A percentile compares a stretch with the other conserved stretches of the same genome.
Evolutionary conservation across 257 asterid species (phyloP).

Genomic region (Osmanthus fragrans): DNA sequence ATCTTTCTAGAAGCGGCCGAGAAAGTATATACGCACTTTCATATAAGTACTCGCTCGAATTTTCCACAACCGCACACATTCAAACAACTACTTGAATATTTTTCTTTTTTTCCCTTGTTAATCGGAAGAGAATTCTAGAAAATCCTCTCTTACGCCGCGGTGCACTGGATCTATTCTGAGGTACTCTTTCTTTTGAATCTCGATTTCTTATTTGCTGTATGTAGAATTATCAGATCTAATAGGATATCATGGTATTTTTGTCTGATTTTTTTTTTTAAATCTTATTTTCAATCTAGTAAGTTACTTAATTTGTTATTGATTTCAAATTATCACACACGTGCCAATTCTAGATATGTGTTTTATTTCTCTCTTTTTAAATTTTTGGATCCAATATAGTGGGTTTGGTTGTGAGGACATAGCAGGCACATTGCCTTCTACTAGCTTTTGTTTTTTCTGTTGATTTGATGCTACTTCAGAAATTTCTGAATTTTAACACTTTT

Average conservation of each 20-base stretch:
- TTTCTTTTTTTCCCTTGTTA: neutral
- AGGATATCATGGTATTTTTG: neutral
- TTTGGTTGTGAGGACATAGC: neutral
- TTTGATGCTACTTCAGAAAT: neutral
- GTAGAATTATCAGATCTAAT: neutral
- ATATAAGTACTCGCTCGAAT: neutral
- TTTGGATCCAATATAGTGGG: neutral
- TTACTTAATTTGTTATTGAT: neutral
- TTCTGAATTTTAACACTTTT: neutral
- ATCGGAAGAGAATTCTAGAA: neutral
- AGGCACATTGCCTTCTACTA: neutral
- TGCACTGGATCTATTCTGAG: neutral
- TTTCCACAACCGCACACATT: neutral
- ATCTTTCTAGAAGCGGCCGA: constrained; percentile 3
- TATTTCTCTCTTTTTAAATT: neutral
- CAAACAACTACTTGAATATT: neutral
- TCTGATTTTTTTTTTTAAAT: neutral
- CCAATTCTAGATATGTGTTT: neutral
- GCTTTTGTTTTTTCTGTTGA: neutral
- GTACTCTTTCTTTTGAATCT: neutral
- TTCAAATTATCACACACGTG: neutral
- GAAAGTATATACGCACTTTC: neutral
- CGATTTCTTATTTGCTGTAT: neutral
- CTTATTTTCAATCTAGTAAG: neutral
- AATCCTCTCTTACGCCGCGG: neutral